Percentiles rank a stretch among this genome's conserved stretches.
phyloP scores from a whole-genome alignment of 208 protist genomes.

The Leishmania tarentolae region DNA sequence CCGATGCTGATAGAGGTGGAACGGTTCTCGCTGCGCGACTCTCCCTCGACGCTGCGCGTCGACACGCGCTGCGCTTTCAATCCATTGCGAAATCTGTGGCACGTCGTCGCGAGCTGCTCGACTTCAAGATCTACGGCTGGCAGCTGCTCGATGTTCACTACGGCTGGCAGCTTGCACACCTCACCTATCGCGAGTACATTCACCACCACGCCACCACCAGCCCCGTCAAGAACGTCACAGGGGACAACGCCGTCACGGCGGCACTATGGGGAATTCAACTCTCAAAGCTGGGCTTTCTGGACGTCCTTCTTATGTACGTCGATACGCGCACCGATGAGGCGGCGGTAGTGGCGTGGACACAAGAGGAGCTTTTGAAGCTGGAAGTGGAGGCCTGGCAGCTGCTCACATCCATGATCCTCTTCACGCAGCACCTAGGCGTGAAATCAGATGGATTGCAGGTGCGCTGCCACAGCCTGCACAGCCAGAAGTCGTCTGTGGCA shows the following conservation, averaged over 20 bases:
- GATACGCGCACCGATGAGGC: conserved; percentile 52
- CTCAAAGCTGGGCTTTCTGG: conserved; percentile 58
- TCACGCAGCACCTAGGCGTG: conserved; percentile 30
- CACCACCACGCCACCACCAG: conserved; percentile 1
- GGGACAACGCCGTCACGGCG: conserved; percentile 12
- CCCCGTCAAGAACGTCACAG: not conserved
- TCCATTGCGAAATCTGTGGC: conserved; percentile 60
- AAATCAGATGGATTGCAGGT: conserved; percentile 13
- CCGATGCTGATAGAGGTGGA: conserved; percentile 1
- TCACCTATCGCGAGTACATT: conserved; percentile 31
- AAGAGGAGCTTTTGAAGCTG: conserved; percentile 67
- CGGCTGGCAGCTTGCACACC: conserved; percentile 61
- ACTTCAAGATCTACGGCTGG: conserved; percentile 84
- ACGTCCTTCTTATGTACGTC: conserved; percentile 73
- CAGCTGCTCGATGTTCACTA: conserved; percentile 68
- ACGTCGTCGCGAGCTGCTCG: conserved; percentile 28
- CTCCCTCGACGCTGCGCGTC: conserved; percentile 32
- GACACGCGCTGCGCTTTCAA: conserved; percentile 52
- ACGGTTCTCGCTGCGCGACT: conserved; percentile 21
- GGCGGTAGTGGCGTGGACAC: conserved; percentile 63
- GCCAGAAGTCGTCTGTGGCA: not conserved
- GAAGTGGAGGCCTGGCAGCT: conserved; percentile 74
- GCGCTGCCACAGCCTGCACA: conserved; percentile 7
- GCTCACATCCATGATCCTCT: conserved; percentile 62
- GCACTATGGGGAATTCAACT: conserved; percentile 39